Percentiles rank a stretch among this genome's conserved stretches.
phyloP scores from a whole-genome alignment of 2,329 filamentous ascomycete genomes.

The Monilinia polystroma region DNA sequence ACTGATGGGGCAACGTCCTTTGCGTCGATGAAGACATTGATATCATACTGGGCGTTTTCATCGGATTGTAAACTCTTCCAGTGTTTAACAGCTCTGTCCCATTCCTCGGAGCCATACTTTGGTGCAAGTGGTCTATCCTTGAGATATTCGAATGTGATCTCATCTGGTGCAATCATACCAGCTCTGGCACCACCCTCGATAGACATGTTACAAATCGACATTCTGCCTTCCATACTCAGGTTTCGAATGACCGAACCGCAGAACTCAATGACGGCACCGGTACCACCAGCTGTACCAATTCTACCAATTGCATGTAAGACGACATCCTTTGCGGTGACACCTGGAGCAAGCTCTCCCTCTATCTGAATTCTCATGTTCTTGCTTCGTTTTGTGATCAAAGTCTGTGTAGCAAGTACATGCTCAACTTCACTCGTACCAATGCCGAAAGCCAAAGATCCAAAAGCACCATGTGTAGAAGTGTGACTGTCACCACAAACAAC shows the following conservation, averaged over 20 bases:
- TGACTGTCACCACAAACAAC: slow-evolving; percentile 98
- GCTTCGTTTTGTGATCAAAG: slow-evolving; percentile 87
- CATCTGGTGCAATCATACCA: slow-evolving; percentile 94
- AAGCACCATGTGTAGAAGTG: slow-evolving; percentile 96
- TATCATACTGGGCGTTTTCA: slow-evolving; percentile 83
- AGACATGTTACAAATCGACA: slow-evolving; percentile 99
- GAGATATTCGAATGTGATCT: slow-evolving; percentile 92
- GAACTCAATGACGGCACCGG: slow-evolving; percentile 93
- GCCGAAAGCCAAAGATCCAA: slow-evolving; percentile 90
- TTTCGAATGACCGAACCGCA: slow-evolving; percentile 88
- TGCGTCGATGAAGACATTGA: slow-evolving; percentile 82
- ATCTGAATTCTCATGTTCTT: slow-evolving; percentile 99
- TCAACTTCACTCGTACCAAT: slow-evolving; percentile 98
- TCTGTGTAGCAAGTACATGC: slow-evolving; percentile 96
- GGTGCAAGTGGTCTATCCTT: slow-evolving; percentile 88
- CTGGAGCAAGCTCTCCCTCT: slow-evolving; percentile 82
- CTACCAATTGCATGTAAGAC: slow-evolving; percentile 88
- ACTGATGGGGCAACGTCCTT: slow-evolving; percentile 93
- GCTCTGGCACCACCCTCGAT: slow-evolving; percentile 94
- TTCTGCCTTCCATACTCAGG: slow-evolving; percentile 93
- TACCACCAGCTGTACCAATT: slow-evolving; percentile 94
- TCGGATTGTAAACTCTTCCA: slow-evolving; percentile 88
- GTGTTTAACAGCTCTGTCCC: slow-evolving; percentile 84
- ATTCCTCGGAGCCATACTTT: slow-evolving; percentile 74
- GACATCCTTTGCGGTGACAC: slow-evolving; percentile 95